Base-by-base conservation (phyloP, 1,284 basidiomycete species). In the Coniferiporia sulphurascens region DNA sequence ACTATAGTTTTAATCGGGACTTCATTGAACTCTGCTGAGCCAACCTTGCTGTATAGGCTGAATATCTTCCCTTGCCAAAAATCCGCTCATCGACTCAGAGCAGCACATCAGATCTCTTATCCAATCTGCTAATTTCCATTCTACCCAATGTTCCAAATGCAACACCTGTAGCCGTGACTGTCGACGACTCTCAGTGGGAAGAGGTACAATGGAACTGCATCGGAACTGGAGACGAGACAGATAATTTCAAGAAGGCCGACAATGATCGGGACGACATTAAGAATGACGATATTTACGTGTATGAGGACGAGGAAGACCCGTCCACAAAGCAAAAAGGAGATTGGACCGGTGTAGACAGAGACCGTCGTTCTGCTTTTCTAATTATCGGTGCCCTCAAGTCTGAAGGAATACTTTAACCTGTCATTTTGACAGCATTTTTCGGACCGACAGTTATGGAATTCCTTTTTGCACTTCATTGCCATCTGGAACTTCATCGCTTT, bases 271-370 rank as follows among this genome's bases (percentile, higher is more conserved):
- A 61, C 13, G 2, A 60, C 43, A 3, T 51, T 5, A 66, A 66
- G 15, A 55, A 62, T 0, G 79, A 84, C 38, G 78, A 81, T 52
- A 72, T 86, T 4, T 87, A 81, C 69, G 78, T 76, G 10, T 75
- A 72, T 54, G 80, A 79, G 0, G 79, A 84, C 48, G 81, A 82
- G 17, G 82, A 82, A 52, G 71, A 79, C 13, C 70, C 77, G 10
- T 67, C 68, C 13, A 72, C 72, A 59, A 75, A 74, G 55, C 59
- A 61, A 43, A 76, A 77, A 64, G 80, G 84, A 0, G 87, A 91
- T 65, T 91, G 89, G 88, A 71, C 79, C 44, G 89, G 88, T 2
- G 77, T 87, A 49, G 85, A 89, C 66, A 80, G 88, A 68, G 89
- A 91, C 67, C 78, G 85, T 55, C 74, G 89, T 56, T 89, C 87